phyloP scores from a whole-genome alignment of 148 eudicot genomes.

The Rhododendron griersonianum region DNA sequence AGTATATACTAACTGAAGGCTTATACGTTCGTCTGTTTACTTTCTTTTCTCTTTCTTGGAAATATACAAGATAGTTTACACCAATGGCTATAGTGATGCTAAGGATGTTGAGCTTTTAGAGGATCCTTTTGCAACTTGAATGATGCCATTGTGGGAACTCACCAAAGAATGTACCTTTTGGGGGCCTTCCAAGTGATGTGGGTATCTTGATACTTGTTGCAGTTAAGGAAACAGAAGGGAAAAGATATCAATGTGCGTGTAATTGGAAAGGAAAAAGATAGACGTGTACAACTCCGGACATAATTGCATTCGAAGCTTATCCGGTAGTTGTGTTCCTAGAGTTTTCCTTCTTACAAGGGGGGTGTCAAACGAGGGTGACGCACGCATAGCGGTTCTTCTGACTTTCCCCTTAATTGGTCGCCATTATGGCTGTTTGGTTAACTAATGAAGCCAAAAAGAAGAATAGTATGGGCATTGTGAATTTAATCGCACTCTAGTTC shows the following conservation, averaged over 20 bases:
- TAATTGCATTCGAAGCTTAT: too few species aligned
- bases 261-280: neutral
- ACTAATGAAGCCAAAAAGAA: too few species aligned
- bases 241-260: neutral
- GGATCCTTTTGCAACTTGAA: conserved; percentile 1
- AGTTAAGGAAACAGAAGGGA: neutral
- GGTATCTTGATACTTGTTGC: neutral
- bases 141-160: neutral
- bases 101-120: conserved; percentile 6
- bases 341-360: too few species aligned
- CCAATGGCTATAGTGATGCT: conserved; percentile 1
- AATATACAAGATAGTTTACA: conserved; percentile 8
- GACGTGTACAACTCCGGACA: neutral
- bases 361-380: too few species aligned
- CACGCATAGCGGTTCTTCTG: too few species aligned
- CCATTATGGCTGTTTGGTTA: too few species aligned
- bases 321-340: too few species aligned
- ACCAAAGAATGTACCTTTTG: neutral
- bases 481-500: too few species aligned
- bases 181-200: neutral
- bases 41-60: neutral
- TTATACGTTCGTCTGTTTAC: neutral
- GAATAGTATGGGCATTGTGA: too few species aligned
- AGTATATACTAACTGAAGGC: conserved; percentile 9
- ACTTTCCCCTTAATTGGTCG: too few species aligned